Base-by-base conservation (phyloP, 805 yeast species). In the Tetrapisispora nanseiensis region DNA sequence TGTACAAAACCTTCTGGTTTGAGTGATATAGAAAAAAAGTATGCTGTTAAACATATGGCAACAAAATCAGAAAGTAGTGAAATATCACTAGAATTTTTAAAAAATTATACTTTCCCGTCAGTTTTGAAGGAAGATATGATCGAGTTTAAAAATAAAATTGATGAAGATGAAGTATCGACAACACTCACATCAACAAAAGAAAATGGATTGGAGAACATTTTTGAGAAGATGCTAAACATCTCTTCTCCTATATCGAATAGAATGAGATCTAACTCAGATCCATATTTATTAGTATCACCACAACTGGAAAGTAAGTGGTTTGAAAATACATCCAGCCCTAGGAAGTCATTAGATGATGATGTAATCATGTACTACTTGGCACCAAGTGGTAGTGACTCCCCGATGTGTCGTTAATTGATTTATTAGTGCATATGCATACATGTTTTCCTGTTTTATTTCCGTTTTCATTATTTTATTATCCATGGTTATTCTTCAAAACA, bases 61-160 rank as follows among this genome's bases (percentile, higher is more conserved):
- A 30, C 48, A 1, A 46, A 27, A 15, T 40, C 42, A 18, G 33
- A 38, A 11, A 32, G 40, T 7, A 48, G 54, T 41, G 51, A 51
- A 9, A 34, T 51, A 3, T 52, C 60, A 2, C 45, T 57, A 8
- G 58, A 57, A 10, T 59, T 55, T 24, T 33, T 52, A 15, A 50
- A 45, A 36, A 52, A 56, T 43, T 60, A 60, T 43, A 47, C 47
- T 21, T 60, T 60, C 45, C 65, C 65, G 19, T 57, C 65, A 12
- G 45, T 59, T 4, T 36, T 58, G 21, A 62, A 57, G 32, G 52
- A 51, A 21, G 43, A 40, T 11, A 20, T 26, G 13, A 12, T 10
- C 8, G 21, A n/a, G 2, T 15, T 27, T 5, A 19, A n/a, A 12
- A 22, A 29, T 11, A 35, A 18, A 20, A 16, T 15, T 16, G 12